Conservation (phyloP, 202 grass and related monocot species). For the Eragrostis tef region DNA sequence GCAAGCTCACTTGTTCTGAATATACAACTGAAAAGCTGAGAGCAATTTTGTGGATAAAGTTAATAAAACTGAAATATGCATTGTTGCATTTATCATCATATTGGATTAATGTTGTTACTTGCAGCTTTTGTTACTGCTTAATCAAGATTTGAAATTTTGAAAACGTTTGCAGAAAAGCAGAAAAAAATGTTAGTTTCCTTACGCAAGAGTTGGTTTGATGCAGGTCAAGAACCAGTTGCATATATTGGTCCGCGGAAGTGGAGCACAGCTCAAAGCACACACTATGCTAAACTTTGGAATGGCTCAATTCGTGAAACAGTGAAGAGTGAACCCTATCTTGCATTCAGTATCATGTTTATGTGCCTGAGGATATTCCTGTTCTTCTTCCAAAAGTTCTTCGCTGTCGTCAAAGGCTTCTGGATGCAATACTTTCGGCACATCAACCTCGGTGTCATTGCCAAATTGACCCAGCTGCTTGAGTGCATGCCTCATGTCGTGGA, state of each 20-base stretch:
- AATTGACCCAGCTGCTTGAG: slow-evolving; percentile 67
- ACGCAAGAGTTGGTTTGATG: slow-evolving; percentile 26
- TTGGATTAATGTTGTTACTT: slow-evolving; percentile 10
- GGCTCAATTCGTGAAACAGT: slow-evolving; percentile 65
- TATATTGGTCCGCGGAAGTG: slow-evolving; percentile 57
- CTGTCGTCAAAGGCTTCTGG: slow-evolving; percentile 68
- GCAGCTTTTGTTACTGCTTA: slow-evolving; percentile 17
- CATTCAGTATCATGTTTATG: slow-evolving; percentile 80
- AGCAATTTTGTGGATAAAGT: background rate
- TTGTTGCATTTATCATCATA: background rate
- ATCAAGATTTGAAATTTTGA: background rate
- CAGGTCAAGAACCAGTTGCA: slow-evolving; percentile 75
- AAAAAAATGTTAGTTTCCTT: slow-evolving; percentile 4
- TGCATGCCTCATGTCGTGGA: slow-evolving; percentile 65
- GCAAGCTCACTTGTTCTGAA: background rate
- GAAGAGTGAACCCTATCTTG: slow-evolving; percentile 71
- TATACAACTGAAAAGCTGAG: background rate
- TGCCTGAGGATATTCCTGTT: slow-evolving; percentile 59
- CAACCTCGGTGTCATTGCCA: slow-evolving; percentile 69
- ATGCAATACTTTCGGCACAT: slow-evolving; percentile 53
- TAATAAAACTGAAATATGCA: background rate
- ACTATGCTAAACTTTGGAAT: slow-evolving; percentile 36
- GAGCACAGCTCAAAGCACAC: slow-evolving; percentile 29
- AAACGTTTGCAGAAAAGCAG: background rate
- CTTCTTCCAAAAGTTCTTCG: slow-evolving; percentile 67